Percentiles rank a stretch among this genome's conserved stretches.
These are phyloP conservation scores for Starmerella asiatica DNA, from an alignment of 805 yeast genomes.

Conservation along the genomic window DNA sequence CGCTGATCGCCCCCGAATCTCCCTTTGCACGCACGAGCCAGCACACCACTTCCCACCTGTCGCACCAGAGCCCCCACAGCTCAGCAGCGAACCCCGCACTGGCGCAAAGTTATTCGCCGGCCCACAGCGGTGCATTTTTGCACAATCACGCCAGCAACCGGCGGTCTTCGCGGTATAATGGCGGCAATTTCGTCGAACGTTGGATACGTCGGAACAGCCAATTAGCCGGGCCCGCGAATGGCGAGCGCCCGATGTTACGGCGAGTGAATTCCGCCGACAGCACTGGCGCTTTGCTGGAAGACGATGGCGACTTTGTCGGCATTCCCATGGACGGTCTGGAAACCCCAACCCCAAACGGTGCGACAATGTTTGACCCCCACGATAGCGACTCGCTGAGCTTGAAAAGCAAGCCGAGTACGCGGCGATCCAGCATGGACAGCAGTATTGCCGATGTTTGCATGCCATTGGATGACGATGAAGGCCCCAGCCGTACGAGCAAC, in stretches of 20 bases:
- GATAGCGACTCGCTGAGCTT: constrained; percentile 13
- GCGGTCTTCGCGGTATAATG: neutral
- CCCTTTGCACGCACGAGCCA: too few species aligned
- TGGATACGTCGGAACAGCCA: constrained; percentile 20
- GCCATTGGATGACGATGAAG: constrained; percentile 44
- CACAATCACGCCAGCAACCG: neutral
- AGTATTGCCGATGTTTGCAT: constrained; percentile 87
- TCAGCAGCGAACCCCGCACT: neutral
- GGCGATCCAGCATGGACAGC: constrained; percentile 45
- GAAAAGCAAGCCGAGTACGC: constrained; percentile 48
- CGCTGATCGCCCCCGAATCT: neutral
- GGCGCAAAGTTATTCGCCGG: neutral
- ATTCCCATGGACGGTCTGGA: constrained; percentile 14
- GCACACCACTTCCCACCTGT: too few species aligned
- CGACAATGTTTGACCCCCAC: neutral
- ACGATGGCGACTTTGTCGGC: constrained; percentile 18
- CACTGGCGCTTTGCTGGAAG: neutral
- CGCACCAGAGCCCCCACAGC: neutral
- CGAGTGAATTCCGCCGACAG: neutral
- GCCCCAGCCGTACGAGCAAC: constrained; percentile 19
- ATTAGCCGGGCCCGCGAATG: too few species aligned
- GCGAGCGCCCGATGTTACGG: constrained; percentile 8
- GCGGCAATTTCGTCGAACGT: constrained; percentile 16
- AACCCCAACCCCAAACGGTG: neutral
- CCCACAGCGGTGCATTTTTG: neutral